Evolutionary conservation across 2,329 filamentous ascomycete species (phyloP), one percentile per base, ranked within the genome.

Genomic region (Aspergillus pseudoglaucus): DNA sequence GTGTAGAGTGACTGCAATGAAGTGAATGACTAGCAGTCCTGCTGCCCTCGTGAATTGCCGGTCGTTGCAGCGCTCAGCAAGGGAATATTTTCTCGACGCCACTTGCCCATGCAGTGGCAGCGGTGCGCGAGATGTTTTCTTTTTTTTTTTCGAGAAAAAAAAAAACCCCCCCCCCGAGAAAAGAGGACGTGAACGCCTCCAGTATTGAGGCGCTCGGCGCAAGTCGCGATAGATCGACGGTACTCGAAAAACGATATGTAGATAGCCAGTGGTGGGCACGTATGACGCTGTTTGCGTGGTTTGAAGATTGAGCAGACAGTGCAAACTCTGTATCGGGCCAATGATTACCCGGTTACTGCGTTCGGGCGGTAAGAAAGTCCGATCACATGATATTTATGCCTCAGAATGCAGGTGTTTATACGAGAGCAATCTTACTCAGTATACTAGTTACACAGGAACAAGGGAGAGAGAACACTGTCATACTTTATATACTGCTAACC

Each of bases 261-360:
- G 59, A 63, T 58, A 56, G 49, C 48, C 51, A 30, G 25, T 30
- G 46, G 49, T 52, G 46, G 55, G 53, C 44, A 48, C 48, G 47
- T 56, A 61, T 56, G 56, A 59, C 53, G 59, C 53, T 66, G 64
- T 68, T 68, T 67, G 64, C 52, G 59, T 53, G 56, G 66, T 68
- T 69, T 69, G 66, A 67, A 68, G 59, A 45, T 57, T 51, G 51
- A 57, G 53, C 65, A 68, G 66, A 69, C 66, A 69, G 49, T 69
- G 66, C 66, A 69, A 69, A 68, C 64, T 58, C 52, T 58, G 61
- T 47, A 66, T 66, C 32, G 69, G 56, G 4, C 12, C 9, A 40
- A 27, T 8, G 5, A 12, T 39, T 17, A 4, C 18, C 37, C 37
- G 37, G 37, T 39, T 39, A 18, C 37, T 39, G 8, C n/a, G 33